phyloP scores from a whole-genome alignment of 305 asterid species.

The Striga hermonthica region DNA sequence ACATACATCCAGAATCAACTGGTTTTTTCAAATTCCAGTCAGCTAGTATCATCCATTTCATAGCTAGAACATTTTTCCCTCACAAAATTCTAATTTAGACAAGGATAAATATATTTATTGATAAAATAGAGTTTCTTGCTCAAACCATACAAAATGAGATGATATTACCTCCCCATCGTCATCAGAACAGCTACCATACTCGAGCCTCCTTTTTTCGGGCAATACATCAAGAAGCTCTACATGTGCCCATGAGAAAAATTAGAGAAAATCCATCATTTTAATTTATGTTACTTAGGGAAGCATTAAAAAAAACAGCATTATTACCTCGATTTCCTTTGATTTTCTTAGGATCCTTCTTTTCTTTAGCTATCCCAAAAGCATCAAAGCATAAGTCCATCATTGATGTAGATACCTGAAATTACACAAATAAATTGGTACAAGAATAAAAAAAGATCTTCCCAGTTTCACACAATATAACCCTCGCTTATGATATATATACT shows the following conservation, averaged over 20 bases:
- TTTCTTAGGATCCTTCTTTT: constrained; percentile 64
- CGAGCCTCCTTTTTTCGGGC: constrained; percentile 70
- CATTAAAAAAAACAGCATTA: not conserved
- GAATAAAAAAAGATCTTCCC: not conserved
- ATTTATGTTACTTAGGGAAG: not conserved
- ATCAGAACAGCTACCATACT: constrained; percentile 76
- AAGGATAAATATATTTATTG: not conserved
- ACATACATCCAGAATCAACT: no score
- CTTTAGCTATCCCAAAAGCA: constrained; percentile 65
- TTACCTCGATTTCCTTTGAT: constrained; percentile 87
- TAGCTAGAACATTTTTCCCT: no score
- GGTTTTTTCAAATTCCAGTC: not conserved
- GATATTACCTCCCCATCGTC: constrained; percentile 54
- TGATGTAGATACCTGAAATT: constrained; percentile 69
- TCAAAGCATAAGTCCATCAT: constrained; percentile 85
- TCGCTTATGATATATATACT: constrained; percentile 26
- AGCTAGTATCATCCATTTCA: no score
- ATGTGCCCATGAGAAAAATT: not conserved
- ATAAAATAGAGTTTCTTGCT: not conserved
- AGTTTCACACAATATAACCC: not conserved
- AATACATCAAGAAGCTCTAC: constrained; percentile 79
- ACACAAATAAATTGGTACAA: constrained; percentile 8
- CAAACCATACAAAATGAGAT: constrained; percentile 8
- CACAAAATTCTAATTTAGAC: no score
- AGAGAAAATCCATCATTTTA: constrained; percentile 2